Base-by-base conservation (phyloP, 352 stramenopile species). In the Plasmopara viticola region DNA sequence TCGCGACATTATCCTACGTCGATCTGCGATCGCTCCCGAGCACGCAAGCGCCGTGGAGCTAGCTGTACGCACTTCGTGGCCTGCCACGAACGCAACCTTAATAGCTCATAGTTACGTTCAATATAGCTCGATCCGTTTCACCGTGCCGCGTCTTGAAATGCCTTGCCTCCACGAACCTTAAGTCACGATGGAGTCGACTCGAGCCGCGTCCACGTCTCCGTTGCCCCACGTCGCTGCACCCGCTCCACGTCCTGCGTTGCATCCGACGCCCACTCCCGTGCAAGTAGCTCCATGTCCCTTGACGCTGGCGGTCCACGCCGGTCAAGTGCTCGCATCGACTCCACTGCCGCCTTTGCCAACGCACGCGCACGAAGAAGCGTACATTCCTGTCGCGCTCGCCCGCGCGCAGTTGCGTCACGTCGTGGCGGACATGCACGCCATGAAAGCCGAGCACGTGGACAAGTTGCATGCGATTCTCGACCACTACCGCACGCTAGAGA, bases 371-470 rank as follows among this genome's bases (percentile, higher is more conserved):
- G 72, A 87, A 33, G 72, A 82, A 56, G 54, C 61, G 10, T 93
- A 90, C 54, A 90, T 93, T 33, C 82, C 82, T 4, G 82, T 90
- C 41, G 58, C 72, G 1, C 59, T 93, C 0, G 83, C 83, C 9
- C 66, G 68, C 12, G 47, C 60, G 5, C 78, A 92, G 43, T 43
- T 93, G 5, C 55, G 62, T 6, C 73, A 74, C n/a, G 83, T 90
- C 4, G 83, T 93, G 20, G 48, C 70, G 5, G 83, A 90, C 37
- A 90, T 93, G 78, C 79, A 86, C 58, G 41, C 58, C 37, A 83
- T 90, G 68, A 87, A 93, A 57, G 64, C 73, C 25, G 68, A 87
- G 9, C 80, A 90, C 30, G 54, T 72, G 1, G 48, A 66, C 39
- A 72, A 74, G 25, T 53, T 93, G 33, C 46, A 55, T 28, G 38